A percentile compares a stretch with the other conserved stretches of the same genome.
Conservation (phyloP, 805 yeast genomes). For the Scheffersomyces spartinae region DNA sequence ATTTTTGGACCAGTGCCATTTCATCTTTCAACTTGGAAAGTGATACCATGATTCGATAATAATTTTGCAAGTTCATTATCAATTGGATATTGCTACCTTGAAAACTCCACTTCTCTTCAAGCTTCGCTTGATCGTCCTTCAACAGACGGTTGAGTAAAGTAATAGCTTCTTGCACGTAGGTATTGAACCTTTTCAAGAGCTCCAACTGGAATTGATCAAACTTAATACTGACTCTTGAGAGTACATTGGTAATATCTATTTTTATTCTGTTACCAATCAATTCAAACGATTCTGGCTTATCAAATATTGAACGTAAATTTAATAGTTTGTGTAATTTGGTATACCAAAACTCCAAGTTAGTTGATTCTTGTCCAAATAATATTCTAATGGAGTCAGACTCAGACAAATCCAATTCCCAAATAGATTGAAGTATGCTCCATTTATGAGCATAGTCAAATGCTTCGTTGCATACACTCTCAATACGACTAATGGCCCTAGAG, state of each 20-base stretch:
- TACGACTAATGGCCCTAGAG: too few species aligned
- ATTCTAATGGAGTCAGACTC: constrained; percentile 24
- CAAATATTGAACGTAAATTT: constrained; percentile 34
- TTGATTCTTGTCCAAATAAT: constrained; percentile 9
- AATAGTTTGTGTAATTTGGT: constrained; percentile 31
- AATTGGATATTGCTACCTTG: constrained; percentile 6
- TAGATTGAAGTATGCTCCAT: constrained; percentile 46
- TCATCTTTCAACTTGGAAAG: constrained; percentile 8
- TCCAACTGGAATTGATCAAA: constrained; percentile 50
- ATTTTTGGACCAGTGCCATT: constrained; percentile 8
- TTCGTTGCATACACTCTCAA: too few species aligned
- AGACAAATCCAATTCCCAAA: constrained; percentile 43
- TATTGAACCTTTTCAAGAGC: constrained; percentile 28
- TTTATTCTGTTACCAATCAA: constrained; percentile 25
- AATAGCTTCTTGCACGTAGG: too few species aligned
- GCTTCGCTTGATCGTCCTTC: too few species aligned
- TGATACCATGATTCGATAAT: constrained; percentile 5
- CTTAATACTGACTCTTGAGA: constrained; percentile 37
- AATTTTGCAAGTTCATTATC: constrained; percentile 7
- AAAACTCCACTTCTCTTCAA: constrained; percentile 9
- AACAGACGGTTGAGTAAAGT: too few species aligned
- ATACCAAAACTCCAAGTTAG: constrained; percentile 37
- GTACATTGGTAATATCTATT: constrained; percentile 43
- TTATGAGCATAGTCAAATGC: constrained; percentile 27
- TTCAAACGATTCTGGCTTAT: constrained; percentile 30